Conservation (phyloP, 495 filamentous ascomycete genomes). For the Xylaria sp. region DNA sequence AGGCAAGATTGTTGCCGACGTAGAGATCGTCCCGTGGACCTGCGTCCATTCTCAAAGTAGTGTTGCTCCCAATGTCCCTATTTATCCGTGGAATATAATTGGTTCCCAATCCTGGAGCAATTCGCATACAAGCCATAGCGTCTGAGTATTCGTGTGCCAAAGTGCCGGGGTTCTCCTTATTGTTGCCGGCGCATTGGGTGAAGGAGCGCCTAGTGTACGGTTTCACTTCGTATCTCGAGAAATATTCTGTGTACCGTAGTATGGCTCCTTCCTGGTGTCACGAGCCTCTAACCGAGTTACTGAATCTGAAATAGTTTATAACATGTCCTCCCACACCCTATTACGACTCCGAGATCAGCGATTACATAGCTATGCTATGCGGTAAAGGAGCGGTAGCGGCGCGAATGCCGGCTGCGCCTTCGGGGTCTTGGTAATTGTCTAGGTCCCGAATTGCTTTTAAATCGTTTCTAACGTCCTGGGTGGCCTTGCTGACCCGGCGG, state of each 20-base stretch:
- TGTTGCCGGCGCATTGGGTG: too few species aligned
- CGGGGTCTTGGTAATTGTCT: not conserved
- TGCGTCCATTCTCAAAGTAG: not conserved
- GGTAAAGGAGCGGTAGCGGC: too few species aligned
- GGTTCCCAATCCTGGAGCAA: not conserved
- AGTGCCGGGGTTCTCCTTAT: not conserved
- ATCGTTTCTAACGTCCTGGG: constrained; percentile 35
- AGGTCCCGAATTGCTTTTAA: not conserved
- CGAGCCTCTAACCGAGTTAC: not conserved
- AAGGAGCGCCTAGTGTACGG: not conserved
- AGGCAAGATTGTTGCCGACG: constrained; percentile 30
- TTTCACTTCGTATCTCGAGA: not conserved
- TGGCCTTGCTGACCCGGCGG: constrained; percentile 43
- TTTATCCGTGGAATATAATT: not conserved
- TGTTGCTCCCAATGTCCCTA: not conserved
- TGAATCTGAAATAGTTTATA: not conserved
- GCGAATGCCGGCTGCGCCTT: not conserved
- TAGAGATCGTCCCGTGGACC: not conserved
- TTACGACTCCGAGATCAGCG: not conserved
- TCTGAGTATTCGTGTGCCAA: not conserved
- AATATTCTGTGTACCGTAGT: not conserved
- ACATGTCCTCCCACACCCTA: not conserved
- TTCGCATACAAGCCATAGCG: not conserved
- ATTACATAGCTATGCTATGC: not conserved
- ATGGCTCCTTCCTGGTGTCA: not conserved